These are phyloP conservation scores for Stagonosporopsis chrysanthemi DNA, from an alignment of 2,329 filamentous ascomycete genomes.

Conservation along the genomic window DNA sequence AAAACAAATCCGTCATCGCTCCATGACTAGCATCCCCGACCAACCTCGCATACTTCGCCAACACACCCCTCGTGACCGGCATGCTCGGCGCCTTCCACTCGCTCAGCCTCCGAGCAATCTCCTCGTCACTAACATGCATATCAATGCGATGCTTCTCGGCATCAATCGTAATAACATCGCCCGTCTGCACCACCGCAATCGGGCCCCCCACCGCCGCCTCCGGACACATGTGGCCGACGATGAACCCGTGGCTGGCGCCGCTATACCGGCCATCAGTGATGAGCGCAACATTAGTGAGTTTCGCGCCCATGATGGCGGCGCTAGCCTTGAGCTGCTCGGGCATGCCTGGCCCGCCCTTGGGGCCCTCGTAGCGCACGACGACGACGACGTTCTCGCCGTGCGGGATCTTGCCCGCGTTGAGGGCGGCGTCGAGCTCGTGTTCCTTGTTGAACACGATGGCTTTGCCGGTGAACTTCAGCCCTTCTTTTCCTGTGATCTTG, in stretches of 20 bases:
- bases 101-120: constrained; percentile 69
- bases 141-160: constrained; percentile 75
- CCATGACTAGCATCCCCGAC: constrained; percentile 93
- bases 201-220: constrained; percentile 90
- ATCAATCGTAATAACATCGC: constrained; percentile 86
- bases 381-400: constrained; percentile 84
- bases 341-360: constrained; percentile 94
- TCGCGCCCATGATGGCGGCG: constrained; percentile 91
- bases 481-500: constrained; percentile 97
- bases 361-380: constrained; percentile 91
- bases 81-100: constrained; percentile 75
- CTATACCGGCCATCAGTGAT: constrained; percentile 92
- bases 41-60: constrained; percentile 88
- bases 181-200: constrained; percentile 81
- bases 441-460: constrained; percentile 90
- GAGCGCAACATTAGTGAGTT: constrained; percentile 83
- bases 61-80: constrained; percentile 78
- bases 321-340: constrained; percentile 90
- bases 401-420: constrained; percentile 74
- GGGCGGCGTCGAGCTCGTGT: constrained; percentile 75
- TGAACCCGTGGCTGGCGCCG: constrained; percentile 89
- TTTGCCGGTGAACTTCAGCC: constrained; percentile 78
- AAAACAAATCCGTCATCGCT: constrained; percentile 83
- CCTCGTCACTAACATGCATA: constrained; percentile 76
- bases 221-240: constrained; percentile 90